phyloP scores from a whole-genome alignment of 441 rosid genomes.

The Raphanus hybrid region DNA sequence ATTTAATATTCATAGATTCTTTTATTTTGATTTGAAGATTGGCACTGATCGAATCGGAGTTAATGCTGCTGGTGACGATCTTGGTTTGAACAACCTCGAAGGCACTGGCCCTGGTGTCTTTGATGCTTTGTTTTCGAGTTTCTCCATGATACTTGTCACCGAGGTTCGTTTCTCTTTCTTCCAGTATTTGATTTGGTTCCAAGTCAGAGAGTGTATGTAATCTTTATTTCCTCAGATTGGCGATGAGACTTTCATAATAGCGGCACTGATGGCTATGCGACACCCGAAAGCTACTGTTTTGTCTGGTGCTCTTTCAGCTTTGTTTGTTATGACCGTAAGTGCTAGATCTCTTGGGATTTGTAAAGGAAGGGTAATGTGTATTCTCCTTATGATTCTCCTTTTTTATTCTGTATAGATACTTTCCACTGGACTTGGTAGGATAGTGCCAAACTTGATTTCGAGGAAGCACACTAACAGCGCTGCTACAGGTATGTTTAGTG shows the following conservation, averaged over 20 bases:
- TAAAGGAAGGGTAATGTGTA: not conserved
- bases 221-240: constrained; percentile 64
- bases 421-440: constrained; percentile 98
- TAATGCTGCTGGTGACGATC: constrained; percentile 43
- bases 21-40: constrained; percentile 46
- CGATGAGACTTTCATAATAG: constrained; percentile 98
- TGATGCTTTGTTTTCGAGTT: constrained; percentile 93
- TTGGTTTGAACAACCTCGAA: constrained; percentile 56
- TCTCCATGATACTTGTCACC: constrained; percentile 91
- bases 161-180: constrained; percentile 63
- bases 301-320: constrained; percentile 90
- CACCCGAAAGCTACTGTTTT: constrained; percentile 93
- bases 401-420: constrained; percentile 65
- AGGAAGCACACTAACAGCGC: constrained; percentile 99
- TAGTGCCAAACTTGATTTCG: constrained; percentile 96
- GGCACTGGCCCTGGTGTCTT: constrained; percentile 79
- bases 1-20: constrained; percentile 10
- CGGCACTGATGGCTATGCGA: constrained; percentile 99
- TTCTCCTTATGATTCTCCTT: constrained; percentile 23
- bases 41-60: constrained; percentile 45
- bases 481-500: constrained; percentile 73
- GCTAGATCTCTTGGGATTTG: not conserved
- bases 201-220: not conserved
- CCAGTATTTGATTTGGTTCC: not conserved
- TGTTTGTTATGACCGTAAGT: not conserved